These are phyloP conservation scores for Kitagawia praeruptora DNA, from an alignment of 129 eudicot species.

Conservation along the genomic window DNA sequence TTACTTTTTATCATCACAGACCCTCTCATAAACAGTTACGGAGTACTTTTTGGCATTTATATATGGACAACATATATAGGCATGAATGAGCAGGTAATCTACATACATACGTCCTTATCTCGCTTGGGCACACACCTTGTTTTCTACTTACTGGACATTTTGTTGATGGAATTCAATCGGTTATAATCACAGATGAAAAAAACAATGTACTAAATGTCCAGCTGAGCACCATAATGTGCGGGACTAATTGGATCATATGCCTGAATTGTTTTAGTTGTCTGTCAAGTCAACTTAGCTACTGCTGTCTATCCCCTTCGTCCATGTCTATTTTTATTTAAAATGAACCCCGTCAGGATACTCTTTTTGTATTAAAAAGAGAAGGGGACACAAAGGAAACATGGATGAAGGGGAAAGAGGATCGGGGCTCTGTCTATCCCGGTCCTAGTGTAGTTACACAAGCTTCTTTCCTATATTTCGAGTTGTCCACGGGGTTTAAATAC, in stretches of 20 bases:
- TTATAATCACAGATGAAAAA: neutral
- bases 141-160: neutral
- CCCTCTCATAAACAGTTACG: neutral
- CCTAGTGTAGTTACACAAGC: neutral
- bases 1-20: too few species aligned
- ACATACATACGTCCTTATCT: neutral
- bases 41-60: neutral
- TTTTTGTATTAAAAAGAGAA: too few species aligned
- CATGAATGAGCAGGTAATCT: neutral
- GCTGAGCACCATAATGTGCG: slow-evolving; percentile 6
- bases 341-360: too few species aligned
- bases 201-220: neutral
- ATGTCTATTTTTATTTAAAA: too few species aligned
- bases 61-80: neutral
- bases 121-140: neutral
- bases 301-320: too few species aligned
- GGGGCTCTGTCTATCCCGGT: neutral
- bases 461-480: neutral
- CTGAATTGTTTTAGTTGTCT: slow-evolving; percentile 1
- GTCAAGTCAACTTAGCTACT: slow-evolving; percentile 1
- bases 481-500: too few species aligned
- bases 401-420: too few species aligned
- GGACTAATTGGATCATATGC: neutral
- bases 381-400: too few species aligned
- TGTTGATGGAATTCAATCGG: neutral